Percentiles rank a stretch among this genome's conserved stretches.
These are phyloP conservation scores for Fusarium secorum DNA, from an alignment of 2,329 filamentous ascomycete genomes.

Conservation along the genomic window DNA sequence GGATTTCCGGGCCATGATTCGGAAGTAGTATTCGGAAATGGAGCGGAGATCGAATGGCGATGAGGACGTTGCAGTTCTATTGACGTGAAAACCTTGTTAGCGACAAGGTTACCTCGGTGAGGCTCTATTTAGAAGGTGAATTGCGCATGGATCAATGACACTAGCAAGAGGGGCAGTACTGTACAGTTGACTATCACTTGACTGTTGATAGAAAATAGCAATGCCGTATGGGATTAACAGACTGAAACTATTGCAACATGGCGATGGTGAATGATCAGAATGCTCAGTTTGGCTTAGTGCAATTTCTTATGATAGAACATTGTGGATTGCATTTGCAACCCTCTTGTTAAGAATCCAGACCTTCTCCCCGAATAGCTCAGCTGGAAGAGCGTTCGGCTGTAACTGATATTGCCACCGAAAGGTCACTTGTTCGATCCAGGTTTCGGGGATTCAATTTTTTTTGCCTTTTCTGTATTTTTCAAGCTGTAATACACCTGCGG, in stretches of 20 bases:
- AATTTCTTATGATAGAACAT: accelerated
- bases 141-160: not conserved
- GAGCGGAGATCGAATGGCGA: not conserved
- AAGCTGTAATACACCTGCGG: too few species aligned
- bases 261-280: not conserved
- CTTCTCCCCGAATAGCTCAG: constrained; percentile 35
- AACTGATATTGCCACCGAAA: constrained; percentile 30
- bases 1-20: not conserved
- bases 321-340: accelerated
- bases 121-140: not conserved
- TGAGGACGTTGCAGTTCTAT: not conserved
- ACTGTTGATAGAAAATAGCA: accelerated
- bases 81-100: not conserved
- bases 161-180: too few species aligned
- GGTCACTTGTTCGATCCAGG: constrained; percentile 38
- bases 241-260: not conserved
- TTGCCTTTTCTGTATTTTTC: not conserved
- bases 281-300: not conserved
- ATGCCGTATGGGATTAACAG: not conserved
- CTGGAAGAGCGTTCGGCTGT: constrained; percentile 38
- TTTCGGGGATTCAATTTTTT: constrained; percentile 25
- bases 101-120: not conserved
- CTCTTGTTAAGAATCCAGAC: not conserved
- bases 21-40: not conserved
- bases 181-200: not conserved